Base-by-base conservation (phyloP, 768 basidiomycete species). In the Amanita phalloides region DNA sequence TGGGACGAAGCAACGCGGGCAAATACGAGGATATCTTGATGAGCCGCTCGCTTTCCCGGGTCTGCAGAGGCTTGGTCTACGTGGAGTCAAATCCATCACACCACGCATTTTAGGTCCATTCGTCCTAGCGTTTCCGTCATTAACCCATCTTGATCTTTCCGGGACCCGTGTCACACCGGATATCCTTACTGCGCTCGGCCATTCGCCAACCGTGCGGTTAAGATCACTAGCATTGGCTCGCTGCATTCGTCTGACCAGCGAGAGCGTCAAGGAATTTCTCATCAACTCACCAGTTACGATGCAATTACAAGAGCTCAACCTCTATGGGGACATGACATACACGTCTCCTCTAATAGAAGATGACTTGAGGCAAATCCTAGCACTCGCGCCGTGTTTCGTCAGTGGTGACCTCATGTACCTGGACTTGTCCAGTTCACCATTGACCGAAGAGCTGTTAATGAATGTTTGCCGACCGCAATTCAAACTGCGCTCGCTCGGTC, bases 71-170 rank as follows among this genome's bases (percentile, higher is more conserved):
- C 79, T 94, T 46, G 83, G 92, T 26, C 64, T 94, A 58, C 84
- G 86, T 53, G 88, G 89, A 52, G 83, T 86, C 37, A 88, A 87
- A 61, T 87, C 88, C 4, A 73, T 94, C 36, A 70, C 82, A 32
- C 73, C 87, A 10, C 73, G 77, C 48, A 77, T 79, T 49, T 75
- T 94, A 44, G 74, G 76, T 14, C 75, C 82, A 0, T 89, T 94
- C 60, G 75, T 93, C 44, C 69, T 86, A 36, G 81, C 90, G 0
- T 91, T 90, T 68, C 90, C 91, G 0, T 78, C 78, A 39, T 81
- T 97, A 20, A 91, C 90, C 13, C 87, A 92, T 61, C 81, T 96
- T 60, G 91, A 96, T 64, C 77, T 96, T 25, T 94, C 92, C 2
- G 86, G 86, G 50, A 97, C 92, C n/a, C 84, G 88, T 5, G 76